These are phyloP conservation scores for Botrytis fabae DNA, from an alignment of 2,329 filamentous ascomycete species.

Conservation along the genomic window DNA sequence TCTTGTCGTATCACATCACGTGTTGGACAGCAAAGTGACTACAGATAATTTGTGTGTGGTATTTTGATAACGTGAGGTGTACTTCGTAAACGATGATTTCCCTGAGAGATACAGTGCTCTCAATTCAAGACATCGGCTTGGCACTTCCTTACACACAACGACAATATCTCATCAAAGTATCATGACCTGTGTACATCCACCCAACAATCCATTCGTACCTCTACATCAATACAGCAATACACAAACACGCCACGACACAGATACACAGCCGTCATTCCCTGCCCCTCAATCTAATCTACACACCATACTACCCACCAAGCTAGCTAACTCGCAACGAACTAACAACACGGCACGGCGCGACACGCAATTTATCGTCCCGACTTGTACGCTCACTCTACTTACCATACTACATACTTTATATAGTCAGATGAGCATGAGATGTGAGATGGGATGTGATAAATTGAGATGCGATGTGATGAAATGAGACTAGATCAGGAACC, in stretches of 20 bases:
- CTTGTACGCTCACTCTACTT: neutral
- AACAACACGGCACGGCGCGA: neutral
- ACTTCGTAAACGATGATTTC: neutral
- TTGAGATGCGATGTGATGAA: neutral
- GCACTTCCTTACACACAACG: neutral
- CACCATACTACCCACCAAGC: neutral
- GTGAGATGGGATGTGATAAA: neutral
- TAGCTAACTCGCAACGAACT: neutral
- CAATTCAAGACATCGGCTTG: neutral
- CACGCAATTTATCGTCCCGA: neutral
- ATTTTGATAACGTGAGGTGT: no score
- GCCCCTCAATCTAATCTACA: neutral
- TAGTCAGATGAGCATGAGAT: neutral
- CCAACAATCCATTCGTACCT: neutral
- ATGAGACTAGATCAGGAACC: neutral
- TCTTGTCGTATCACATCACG: neutral
- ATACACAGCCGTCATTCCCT: neutral
- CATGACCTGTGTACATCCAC: neutral
- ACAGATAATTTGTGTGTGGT: no score
- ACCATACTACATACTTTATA: neutral
- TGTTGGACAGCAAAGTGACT: neutral
- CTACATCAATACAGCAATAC: neutral
- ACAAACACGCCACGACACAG: neutral
- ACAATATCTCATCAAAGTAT: neutral
- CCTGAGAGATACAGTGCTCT: neutral